These are phyloP conservation scores for Caloboletus inedulis DNA, from an alignment of 1,284 basidiomycete species.

Conservation along the genomic window DNA sequence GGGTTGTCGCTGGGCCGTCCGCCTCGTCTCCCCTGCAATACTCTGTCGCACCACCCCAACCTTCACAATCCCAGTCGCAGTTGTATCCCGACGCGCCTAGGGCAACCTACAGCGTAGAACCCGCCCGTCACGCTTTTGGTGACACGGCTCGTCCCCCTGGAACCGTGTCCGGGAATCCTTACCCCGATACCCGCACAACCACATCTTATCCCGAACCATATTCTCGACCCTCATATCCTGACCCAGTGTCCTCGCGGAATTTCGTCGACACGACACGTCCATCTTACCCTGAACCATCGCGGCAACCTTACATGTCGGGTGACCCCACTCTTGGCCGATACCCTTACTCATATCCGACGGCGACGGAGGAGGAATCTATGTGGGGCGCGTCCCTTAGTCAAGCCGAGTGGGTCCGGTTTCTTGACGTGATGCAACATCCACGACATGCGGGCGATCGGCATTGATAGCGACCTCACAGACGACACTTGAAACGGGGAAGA, in stretches of 20 bases:
- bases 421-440: conserved; percentile 45
- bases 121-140: conserved; percentile 23
- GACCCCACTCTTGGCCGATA: conserved; percentile 29
- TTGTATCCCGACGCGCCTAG: conserved; percentile 27
- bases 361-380: conserved; percentile 48
- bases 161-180: conserved; percentile 25
- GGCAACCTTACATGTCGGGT: conserved; percentile 28
- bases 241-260: conserved; percentile 28
- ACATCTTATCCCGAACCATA: conserved; percentile 28
- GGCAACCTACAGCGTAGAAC: conserved; percentile 22
- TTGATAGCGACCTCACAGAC: conserved; percentile 16
- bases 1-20: conserved; percentile 20
- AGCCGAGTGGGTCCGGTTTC: conserved; percentile 51
- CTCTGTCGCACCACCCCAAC: conserved; percentile 21
- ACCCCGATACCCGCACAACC: conserved; percentile 26
- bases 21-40: conserved; percentile 25
- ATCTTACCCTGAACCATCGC: conserved; percentile 30
- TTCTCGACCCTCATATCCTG: conserved; percentile 23
- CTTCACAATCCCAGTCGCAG: conserved; percentile 28
- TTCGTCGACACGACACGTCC: conserved; percentile 23
- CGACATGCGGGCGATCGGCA: conserved; percentile 32
- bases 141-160: conserved; percentile 23
- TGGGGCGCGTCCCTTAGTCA: conserved; percentile 62
- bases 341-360: conserved; percentile 35
- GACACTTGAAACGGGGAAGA: conserved; percentile 8